Evolutionary conservation across 169 alveolate genomes (phyloP).

Genomic region (Plasmodium relictum): DNA sequence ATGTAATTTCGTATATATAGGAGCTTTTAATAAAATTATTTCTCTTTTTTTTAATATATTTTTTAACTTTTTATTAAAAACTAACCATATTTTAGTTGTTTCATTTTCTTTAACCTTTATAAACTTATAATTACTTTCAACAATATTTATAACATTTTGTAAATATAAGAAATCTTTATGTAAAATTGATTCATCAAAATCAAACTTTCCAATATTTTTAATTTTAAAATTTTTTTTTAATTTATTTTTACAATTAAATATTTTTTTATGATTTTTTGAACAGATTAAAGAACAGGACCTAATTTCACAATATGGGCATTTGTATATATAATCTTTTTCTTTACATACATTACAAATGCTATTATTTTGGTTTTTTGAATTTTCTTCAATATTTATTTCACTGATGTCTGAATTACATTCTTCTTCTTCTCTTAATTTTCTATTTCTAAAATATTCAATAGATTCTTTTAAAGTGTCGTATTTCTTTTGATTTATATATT

Average conservation of each 20-base stretch:
- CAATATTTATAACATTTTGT: constrained; percentile 21
- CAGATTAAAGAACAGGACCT: constrained; percentile 28
- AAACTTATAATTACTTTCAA: constrained; percentile 37
- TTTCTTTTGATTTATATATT: background rate
- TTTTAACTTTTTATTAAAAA: constrained; percentile 1
- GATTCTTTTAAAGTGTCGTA: constrained; percentile 9
- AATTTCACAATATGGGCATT: constrained; percentile 56
- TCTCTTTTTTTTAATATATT: constrained; percentile 29
- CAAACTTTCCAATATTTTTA: constrained; percentile 13
- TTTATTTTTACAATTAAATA: constrained; percentile 34
- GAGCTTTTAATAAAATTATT: constrained; percentile 49
- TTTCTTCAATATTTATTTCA: background rate
- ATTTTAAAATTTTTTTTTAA: constrained; percentile 51
- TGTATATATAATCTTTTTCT: constrained; percentile 22
- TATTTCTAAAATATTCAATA: constrained; percentile 18
- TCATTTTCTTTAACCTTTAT: constrained; percentile 35
- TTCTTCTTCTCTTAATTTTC: background rate
- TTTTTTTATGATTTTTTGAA: constrained; percentile 46
- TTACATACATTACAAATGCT: constrained; percentile 32
- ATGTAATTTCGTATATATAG: constrained; percentile 41
- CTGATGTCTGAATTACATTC: background rate
- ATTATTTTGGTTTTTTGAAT: background rate
- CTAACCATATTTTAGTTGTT: constrained; percentile 23
- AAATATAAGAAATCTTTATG: constrained; percentile 34
- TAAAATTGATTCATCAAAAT: constrained; percentile 30